Percentiles rank a stretch among this genome's conserved stretches.
Conservation (phyloP, 257 asterid genomes). For the Hygrophila difformis region DNA sequence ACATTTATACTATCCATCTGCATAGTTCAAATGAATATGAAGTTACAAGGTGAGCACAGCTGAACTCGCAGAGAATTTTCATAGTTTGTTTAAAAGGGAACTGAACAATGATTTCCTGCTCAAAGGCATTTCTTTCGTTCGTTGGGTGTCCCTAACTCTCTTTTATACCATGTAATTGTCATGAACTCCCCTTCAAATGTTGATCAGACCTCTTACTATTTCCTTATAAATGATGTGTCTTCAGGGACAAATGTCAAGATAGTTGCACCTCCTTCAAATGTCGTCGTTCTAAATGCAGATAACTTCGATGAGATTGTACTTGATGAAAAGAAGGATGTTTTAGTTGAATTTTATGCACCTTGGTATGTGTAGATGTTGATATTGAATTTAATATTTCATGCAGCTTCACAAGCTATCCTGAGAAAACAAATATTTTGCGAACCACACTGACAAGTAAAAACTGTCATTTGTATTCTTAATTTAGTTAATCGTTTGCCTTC, state of each 20-base stretch:
- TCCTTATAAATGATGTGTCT: neutral
- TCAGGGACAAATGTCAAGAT: constrained; percentile 85
- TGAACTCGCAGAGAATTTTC: no score
- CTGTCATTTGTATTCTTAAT: neutral
- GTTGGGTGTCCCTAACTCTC: neutral
- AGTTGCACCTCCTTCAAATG: constrained; percentile 63
- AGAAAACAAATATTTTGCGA: neutral
- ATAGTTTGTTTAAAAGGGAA: neutral
- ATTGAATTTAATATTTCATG: neutral
- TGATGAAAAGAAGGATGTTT: constrained; percentile 67
- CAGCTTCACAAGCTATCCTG: neutral
- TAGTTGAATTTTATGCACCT: constrained; percentile 94
- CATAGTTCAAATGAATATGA: no score
- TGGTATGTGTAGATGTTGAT: constrained; percentile 36
- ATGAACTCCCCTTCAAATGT: neutral
- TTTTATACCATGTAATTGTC: neutral
- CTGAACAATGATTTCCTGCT: neutral
- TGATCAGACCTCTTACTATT: neutral
- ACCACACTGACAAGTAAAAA: neutral
- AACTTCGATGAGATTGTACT: constrained; percentile 75
- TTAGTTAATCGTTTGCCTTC: constrained; percentile 16
- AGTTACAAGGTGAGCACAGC: no score
- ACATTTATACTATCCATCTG: no score
- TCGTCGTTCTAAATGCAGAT: constrained; percentile 60
- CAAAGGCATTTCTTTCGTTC: neutral